Percentiles rank a stretch among this genome's conserved stretches.
These are phyloP conservation scores for Bacidia gigantensis DNA, from an alignment of 495 filamentous ascomycete genomes.

Conservation along the genomic window DNA sequence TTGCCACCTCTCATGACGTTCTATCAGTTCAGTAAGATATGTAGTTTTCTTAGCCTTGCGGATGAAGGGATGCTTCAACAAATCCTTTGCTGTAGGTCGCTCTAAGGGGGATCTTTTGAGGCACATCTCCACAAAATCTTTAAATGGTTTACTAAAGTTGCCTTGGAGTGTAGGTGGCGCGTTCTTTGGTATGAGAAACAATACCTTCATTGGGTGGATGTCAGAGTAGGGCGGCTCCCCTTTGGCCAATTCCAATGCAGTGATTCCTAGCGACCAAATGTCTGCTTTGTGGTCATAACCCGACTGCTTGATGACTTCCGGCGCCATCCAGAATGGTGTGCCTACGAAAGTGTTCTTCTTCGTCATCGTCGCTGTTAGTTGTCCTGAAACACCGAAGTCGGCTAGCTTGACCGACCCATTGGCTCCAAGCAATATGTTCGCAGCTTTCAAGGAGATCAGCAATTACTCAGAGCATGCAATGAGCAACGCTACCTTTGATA, in stretches of 20 bases:
- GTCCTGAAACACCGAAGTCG: conserved; percentile 94
- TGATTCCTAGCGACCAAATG: conserved; percentile 98
- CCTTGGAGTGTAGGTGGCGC: conserved; percentile 71
- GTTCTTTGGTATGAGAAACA: conserved; percentile 95
- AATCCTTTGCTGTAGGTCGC: conserved; percentile 71
- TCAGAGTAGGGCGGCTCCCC: conserved; percentile 93
- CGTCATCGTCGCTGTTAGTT: conserved; percentile 97
- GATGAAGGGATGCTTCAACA: conserved; percentile 83
- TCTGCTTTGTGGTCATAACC: conserved; percentile 98
- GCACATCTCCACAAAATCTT: conserved; percentile 85
- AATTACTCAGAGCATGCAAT: conserved; percentile 7
- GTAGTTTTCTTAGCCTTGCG: conserved; percentile 79
- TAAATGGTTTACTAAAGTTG: conserved; percentile 78
- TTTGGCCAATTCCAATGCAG: conserved; percentile 80
- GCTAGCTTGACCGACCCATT: conserved; percentile 94
- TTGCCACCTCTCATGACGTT: conserved; percentile 76
- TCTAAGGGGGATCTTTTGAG: conserved; percentile 77
- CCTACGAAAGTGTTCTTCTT: conserved; percentile 99
- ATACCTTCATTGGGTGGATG: conserved; percentile 97
- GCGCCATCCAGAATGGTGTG: conserved; percentile 99
- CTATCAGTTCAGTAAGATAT: conserved; percentile 84
- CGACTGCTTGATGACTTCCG: conserved; percentile 95
- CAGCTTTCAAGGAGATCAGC: conserved; percentile 50
- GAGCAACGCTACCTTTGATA: conserved; percentile 64
- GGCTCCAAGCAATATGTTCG: conserved; percentile 73